phyloP scores from a whole-genome alignment of 768 basidiomycete genomes.

The Calocybe indica region DNA sequence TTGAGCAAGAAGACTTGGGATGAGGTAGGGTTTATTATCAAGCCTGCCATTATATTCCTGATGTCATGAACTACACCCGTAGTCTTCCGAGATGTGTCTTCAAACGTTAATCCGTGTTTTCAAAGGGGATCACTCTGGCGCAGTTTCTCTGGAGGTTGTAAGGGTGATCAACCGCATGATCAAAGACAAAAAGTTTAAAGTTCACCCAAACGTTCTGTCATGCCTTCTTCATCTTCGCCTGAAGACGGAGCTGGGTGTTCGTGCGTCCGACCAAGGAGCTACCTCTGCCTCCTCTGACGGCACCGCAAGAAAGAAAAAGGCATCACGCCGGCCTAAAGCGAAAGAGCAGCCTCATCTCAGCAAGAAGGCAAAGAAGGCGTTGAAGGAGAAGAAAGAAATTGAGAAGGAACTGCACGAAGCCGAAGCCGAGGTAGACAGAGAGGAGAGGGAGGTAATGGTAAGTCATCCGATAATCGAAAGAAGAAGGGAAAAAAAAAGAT shows the following conservation, averaged over 20 bases:
- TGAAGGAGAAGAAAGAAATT: conserved; percentile 87
- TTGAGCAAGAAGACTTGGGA: conserved; percentile 89
- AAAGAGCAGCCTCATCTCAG: conserved; percentile 76
- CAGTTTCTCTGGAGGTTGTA: conserved; percentile 81
- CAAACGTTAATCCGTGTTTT: conserved; percentile 79
- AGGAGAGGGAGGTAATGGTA: conserved; percentile 80
- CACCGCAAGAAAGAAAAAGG: conserved; percentile 32
- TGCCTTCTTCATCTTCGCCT: conserved; percentile 83
- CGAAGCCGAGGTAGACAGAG: conserved; percentile 87
- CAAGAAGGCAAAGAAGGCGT: conserved; percentile 83
- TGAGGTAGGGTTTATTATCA: conserved; percentile 45
- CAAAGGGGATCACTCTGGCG: conserved; percentile 73
- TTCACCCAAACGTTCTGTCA: conserved; percentile 84
- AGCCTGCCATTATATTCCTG: conserved; percentile 7
- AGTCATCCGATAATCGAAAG: conserved; percentile 21
- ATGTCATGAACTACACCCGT: conserved; percentile 4
- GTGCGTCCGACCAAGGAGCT: conserved; percentile 64
- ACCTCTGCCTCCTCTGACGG: conserved; percentile 27
- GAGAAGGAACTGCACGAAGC: conserved; percentile 92
- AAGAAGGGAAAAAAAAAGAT: not conserved
- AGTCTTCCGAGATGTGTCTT: conserved; percentile 86
- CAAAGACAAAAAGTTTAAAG: conserved; percentile 85
- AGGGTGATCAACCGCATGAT: conserved; percentile 93
- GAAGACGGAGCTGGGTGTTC: conserved; percentile 76
- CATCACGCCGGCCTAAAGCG: conserved; percentile 42